A percentile compares a stretch with the other conserved stretches of the same genome.
Conservation (phyloP, 2,329 filamentous ascomycete species). For the Microascus cirrosus region DNA sequence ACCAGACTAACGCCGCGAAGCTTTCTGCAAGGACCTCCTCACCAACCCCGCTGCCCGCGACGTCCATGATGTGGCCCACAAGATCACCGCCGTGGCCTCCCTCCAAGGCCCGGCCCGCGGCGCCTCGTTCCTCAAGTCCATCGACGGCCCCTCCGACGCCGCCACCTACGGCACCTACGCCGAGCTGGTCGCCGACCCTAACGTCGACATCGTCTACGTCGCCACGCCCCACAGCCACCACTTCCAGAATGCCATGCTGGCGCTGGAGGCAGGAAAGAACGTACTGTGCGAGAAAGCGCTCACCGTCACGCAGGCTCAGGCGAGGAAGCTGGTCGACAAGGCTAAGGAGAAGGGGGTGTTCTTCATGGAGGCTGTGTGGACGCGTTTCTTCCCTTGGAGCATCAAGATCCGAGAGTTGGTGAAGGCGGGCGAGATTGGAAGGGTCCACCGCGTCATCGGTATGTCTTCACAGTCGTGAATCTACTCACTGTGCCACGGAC, state of each 20-base stretch:
- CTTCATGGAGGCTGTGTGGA: slow-evolving; percentile 87
- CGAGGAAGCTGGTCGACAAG: slow-evolving; percentile 58
- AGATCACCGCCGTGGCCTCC: slow-evolving; percentile 69
- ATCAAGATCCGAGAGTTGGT: slow-evolving; percentile 61
- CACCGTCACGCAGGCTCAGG: slow-evolving; percentile 71
- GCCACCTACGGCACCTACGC: slow-evolving; percentile 72
- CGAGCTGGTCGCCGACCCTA: slow-evolving; percentile 65
- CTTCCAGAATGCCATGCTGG: slow-evolving; percentile 84
- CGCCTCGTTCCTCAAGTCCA: slow-evolving; percentile 58
- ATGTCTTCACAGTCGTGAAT: slow-evolving; percentile 10
- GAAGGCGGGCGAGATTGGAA: slow-evolving; percentile 40
- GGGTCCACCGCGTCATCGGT: slow-evolving; percentile 49
- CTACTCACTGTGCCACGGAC: background rate
- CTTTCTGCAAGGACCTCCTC: slow-evolving; percentile 68
- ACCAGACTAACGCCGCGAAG: slow-evolving; percentile 19
- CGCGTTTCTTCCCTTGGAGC: slow-evolving; percentile 75
- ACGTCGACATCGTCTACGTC: slow-evolving; percentile 79
- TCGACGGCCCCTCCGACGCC: slow-evolving; percentile 56
- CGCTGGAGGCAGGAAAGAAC: slow-evolving; percentile 71
- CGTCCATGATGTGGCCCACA: slow-evolving; percentile 63
- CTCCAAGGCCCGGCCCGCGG: slow-evolving; percentile 62
- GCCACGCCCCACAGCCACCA: slow-evolving; percentile 88
- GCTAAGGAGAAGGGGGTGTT: slow-evolving; percentile 64
- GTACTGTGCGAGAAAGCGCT: slow-evolving; percentile 88
- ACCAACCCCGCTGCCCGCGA: slow-evolving; percentile 59